A percentile compares a stretch with the other conserved stretches of the same genome.
phyloP scores from a whole-genome alignment of 805 yeast genomes.

The Spencermartinsiella europaea region DNA sequence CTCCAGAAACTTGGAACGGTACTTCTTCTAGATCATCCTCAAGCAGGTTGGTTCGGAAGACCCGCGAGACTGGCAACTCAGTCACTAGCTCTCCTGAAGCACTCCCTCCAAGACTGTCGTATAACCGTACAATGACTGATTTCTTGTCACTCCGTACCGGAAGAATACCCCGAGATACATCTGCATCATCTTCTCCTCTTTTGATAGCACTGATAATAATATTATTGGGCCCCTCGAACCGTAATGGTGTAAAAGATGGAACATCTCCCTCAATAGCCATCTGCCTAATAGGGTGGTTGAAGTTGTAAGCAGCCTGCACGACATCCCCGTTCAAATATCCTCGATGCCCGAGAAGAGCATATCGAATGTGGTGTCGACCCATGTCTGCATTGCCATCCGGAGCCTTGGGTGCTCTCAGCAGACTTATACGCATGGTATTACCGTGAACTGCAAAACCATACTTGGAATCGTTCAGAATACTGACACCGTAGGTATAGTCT shows the following conservation, averaged over 20 bases:
- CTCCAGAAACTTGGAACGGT: slow-evolving; percentile 2
- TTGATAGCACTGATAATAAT: slow-evolving; percentile 72
- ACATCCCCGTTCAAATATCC: slow-evolving; percentile 61
- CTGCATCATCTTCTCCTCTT: slow-evolving; percentile 77
- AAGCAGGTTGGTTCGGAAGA: slow-evolving; percentile 37
- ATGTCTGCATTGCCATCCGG: slow-evolving; percentile 95
- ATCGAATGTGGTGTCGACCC: slow-evolving; percentile 77
- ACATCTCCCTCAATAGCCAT: slow-evolving; percentile 10
- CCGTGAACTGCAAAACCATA: slow-evolving; percentile 94
- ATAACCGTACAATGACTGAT: slow-evolving; percentile 64
- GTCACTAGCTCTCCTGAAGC: slow-evolving; percentile 50
- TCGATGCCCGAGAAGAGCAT: slow-evolving; percentile 76
- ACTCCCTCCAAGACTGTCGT: slow-evolving; percentile 84
- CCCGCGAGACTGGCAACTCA: slow-evolving; percentile 46
- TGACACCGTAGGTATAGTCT: slow-evolving; percentile 80
- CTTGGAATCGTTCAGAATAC: slow-evolving; percentile 78
- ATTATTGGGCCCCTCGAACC: slow-evolving; percentile 47
- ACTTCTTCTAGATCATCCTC: slow-evolving; percentile 21
- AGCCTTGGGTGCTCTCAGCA: slow-evolving; percentile 84
- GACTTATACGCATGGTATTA: slow-evolving; percentile 75
- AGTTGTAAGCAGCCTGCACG: slow-evolving; percentile 70
- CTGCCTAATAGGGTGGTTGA: slow-evolving; percentile 50
- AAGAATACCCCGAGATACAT: slow-evolving; percentile 28
- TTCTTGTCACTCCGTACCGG: slow-evolving; percentile 40
- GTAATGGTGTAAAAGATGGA: slow-evolving; percentile 22